Evolutionary conservation across 495 filamentous ascomycete species (phyloP).

Genomic region (Lichenothelia convexa): DNA sequence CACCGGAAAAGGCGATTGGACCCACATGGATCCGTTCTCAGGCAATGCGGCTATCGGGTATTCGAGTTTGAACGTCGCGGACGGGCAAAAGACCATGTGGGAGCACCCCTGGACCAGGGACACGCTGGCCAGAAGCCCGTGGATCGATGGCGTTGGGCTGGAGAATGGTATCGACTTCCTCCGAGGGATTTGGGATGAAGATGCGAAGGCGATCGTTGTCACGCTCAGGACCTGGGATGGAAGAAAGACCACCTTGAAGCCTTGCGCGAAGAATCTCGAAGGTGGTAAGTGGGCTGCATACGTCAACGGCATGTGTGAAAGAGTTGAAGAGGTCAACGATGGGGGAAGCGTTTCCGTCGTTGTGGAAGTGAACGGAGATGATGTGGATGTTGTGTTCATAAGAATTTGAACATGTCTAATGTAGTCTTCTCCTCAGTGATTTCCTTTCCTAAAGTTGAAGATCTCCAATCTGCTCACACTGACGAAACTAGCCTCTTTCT

Average conservation of each 20-base stretch:
- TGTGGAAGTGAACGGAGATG: no score
- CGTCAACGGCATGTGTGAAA: constrained; percentile 6
- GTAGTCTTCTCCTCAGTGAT: no score
- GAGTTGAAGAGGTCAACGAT: not conserved
- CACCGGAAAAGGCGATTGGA: constrained; percentile 16
- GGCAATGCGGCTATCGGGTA: constrained; percentile 20
- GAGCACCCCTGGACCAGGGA: constrained; percentile 19
- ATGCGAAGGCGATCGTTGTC: constrained; percentile 14
- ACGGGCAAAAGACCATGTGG: constrained; percentile 23
- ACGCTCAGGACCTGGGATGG: constrained; percentile 19
- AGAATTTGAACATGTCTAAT: no score
- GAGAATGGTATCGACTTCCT: constrained; percentile 19
- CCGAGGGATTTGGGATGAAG: constrained; percentile 19
- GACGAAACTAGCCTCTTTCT: no score
- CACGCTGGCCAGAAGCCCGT: constrained; percentile 9
- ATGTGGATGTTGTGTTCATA: no score
- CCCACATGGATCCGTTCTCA: constrained; percentile 17
- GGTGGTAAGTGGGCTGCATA: constrained; percentile 8
- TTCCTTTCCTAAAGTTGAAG: no score
- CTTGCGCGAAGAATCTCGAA: constrained; percentile 8
- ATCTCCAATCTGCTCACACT: no score
- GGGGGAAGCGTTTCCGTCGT: no score
- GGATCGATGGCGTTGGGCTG: constrained; percentile 16
- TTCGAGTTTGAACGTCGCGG: constrained; percentile 18
- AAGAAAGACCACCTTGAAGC: constrained; percentile 2